Percentiles rank a stretch among this genome's conserved stretches.
Evolutionary conservation across 495 filamentous ascomycete genomes (phyloP).

Genomic region (Penicillium tannophilum): DNA sequence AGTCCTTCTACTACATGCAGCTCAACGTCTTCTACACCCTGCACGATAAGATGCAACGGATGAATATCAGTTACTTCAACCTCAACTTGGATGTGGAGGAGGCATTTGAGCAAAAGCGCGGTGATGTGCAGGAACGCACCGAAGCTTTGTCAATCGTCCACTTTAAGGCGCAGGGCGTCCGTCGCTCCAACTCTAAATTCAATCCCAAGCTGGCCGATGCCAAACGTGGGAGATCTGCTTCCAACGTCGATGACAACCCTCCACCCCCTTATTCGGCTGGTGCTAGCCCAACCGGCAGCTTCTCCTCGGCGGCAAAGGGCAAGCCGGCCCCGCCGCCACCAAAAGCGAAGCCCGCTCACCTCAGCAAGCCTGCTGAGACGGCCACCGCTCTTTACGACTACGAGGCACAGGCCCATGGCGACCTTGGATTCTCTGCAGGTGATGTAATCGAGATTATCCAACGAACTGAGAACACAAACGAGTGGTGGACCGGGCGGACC

Average conservation of each 20-base stretch:
- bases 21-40: constrained; percentile 99
- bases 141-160: constrained; percentile 79
- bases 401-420: constrained; percentile 91
- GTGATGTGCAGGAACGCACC: constrained; percentile 77
- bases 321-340: constrained; percentile 93
- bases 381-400: constrained; percentile 92
- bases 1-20: constrained; percentile 99
- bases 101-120: constrained; percentile 84
- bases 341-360: constrained; percentile 80
- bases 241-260: constrained; percentile 59
- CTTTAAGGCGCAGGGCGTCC: constrained; percentile 81
- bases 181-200: constrained; percentile 51
- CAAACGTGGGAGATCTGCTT: constrained; percentile 34
- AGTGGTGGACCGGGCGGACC: constrained; percentile 91
- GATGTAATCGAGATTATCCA: constrained; percentile 88
- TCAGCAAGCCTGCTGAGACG: constrained; percentile 71
- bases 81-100: constrained; percentile 86
- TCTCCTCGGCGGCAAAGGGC: constrained; percentile 67
- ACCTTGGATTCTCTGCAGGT: constrained; percentile 87
- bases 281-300: constrained; percentile 49
- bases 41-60: constrained; percentile 94
- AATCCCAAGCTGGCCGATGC: constrained; percentile 39
- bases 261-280: constrained; percentile 67
- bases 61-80: constrained; percentile 97
- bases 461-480: constrained; percentile 83